phyloP scores from a whole-genome alignment of 768 basidiomycete species.

The Boletales sp. region DNA sequence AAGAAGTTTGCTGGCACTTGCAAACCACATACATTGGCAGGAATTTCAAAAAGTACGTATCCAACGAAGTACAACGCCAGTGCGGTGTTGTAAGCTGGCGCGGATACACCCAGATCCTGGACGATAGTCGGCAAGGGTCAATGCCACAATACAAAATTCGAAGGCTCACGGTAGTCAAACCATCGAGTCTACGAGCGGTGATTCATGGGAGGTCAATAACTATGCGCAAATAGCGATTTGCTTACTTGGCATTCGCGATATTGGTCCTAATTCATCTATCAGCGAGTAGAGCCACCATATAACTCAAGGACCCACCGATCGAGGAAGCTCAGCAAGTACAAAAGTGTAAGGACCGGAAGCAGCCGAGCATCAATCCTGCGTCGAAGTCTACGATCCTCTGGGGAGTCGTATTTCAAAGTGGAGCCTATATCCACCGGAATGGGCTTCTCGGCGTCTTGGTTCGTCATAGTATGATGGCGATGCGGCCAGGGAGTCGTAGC shows the following conservation, averaged over 20 bases:
- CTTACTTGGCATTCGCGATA: conserved; percentile 37
- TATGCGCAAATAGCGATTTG: neutral
- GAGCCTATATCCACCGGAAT: neutral
- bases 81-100: conserved; percentile 53
- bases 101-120: conserved; percentile 50
- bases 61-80: conserved; percentile 59
- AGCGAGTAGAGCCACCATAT: neutral
- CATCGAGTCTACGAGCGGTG: conserved; percentile 41
- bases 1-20: neutral
- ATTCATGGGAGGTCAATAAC: neutral
- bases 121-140: neutral
- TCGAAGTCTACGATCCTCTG: conserved; percentile 15
- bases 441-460: neutral
- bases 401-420: neutral
- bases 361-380: conserved; percentile 36
- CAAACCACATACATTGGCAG: conserved; percentile 43
- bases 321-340: conserved; percentile 41
- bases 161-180: conserved; percentile 41
- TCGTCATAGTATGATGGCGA: neutral
- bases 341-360: conserved; percentile 37
- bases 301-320: conserved; percentile 28
- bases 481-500: too few species aligned
- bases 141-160: neutral
- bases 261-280: conserved; percentile 25
- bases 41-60: conserved; percentile 59